Base-by-base conservation (phyloP, 768 basidiomycete species). In the Lentinus brumalis region DNA sequence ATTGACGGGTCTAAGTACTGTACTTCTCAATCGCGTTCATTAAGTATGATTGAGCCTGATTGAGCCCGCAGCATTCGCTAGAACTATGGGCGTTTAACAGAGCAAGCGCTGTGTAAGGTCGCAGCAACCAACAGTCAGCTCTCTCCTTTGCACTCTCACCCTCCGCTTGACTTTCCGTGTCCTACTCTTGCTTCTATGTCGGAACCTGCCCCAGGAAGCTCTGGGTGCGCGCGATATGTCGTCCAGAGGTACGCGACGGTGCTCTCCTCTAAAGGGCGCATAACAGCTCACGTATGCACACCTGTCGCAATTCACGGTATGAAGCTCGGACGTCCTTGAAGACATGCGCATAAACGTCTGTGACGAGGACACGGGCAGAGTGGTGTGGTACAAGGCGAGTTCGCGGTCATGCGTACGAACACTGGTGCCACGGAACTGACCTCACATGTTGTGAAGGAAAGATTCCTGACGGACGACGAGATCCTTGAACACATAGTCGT, bases 401-500 rank as follows among this genome's bases (percentile, higher is more conserved):
- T 16, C 40, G 39, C 50, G 16, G 56, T 39, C 61, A 53, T 53
- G 57, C 50, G 57, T 26, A 47, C n/a, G 51, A 54, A 4, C 26
- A 50, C 10, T 32, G 5, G 45, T 49, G 11, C 41, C 18, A 26
- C 68, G 67, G 57, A 73, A 53, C 56, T 57, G 41, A 65, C 41
- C 41, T 51, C 30, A 46, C 29, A 46, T 29, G 11, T 44, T 39
- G 60, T 64, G 65, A 76, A 92, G 90, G 89, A 92, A 79, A 79
- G 91, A 60, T 86, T 83, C 70, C 79, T 92, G 46, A 78, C 80
- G 42, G 89, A 92, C 56, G 78, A 86, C 5, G 91, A 92, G 71
- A 91, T 92, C 42, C 72, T 92, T 3, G 91, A 91, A 63, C 82
- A 89, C 65, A 67, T 92, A 16, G 81, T 91, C 38, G 89, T 91